phyloP scores from a whole-genome alignment of 108 stramenopile species.

The Cyclotella baltica region DNA sequence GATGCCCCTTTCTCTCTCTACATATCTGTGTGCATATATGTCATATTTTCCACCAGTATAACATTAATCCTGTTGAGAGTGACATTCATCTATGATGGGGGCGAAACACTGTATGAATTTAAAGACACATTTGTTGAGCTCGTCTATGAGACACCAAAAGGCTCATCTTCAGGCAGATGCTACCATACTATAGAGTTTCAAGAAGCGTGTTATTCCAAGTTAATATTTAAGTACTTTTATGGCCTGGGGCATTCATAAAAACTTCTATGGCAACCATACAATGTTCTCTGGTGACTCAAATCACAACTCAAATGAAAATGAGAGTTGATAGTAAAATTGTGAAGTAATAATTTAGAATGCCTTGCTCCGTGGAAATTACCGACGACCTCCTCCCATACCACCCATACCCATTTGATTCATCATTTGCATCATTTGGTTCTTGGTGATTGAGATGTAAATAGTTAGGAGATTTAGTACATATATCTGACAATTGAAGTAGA shows the following conservation, averaged over 20 bases:
- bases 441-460: background rate
- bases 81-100: no score
- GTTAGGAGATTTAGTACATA: background rate
- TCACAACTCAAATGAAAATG: background rate
- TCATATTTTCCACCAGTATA: no score
- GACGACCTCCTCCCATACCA: slow-evolving; percentile 59
- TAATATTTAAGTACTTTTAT: background rate
- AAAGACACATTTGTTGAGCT: no score
- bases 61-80: no score
- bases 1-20: no score
- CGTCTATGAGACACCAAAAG: no score
- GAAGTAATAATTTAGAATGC: slow-evolving; percentile 27
- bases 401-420: slow-evolving; percentile 57
- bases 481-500: background rate
- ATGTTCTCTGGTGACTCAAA: background rate
- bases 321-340: background rate
- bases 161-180: no score
- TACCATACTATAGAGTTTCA: background rate
- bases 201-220: background rate
- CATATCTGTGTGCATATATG: no score
- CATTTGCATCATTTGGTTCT: slow-evolving; percentile 58
- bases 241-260: slow-evolving; percentile 26
- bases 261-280: no score
- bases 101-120: no score
- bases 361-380: slow-evolving; percentile 84